These are phyloP conservation scores for Blumeria hordei DNA, from an alignment of 2,329 filamentous ascomycete species.

Conservation along the genomic window DNA sequence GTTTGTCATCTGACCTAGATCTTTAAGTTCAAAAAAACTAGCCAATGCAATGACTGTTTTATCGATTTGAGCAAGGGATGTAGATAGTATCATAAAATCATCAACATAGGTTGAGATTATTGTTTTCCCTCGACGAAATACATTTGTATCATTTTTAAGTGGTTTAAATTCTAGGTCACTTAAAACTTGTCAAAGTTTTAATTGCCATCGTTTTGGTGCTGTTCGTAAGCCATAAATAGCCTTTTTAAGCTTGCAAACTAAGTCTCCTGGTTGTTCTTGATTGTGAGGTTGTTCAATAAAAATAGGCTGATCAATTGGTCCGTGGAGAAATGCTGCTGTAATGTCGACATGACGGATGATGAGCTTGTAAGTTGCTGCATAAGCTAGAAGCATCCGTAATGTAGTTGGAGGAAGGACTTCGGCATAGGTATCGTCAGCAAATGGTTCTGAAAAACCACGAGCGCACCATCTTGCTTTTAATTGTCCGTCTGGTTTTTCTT, in stretches of 20 bases:
- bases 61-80: background rate
- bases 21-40: background rate
- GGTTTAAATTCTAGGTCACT: background rate
- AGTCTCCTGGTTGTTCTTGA: background rate
- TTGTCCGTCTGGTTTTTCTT: background rate
- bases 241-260: background rate
- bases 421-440: background rate
- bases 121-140: background rate
- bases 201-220: background rate
- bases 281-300: background rate
- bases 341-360: background rate
- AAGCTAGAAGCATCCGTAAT: no score
- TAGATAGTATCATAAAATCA: background rate
- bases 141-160: background rate
- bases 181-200: background rate
- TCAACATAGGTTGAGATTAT: background rate
- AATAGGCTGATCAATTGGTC: background rate
- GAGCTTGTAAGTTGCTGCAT: no score
- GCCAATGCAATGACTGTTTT: background rate
- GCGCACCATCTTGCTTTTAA: conserved; percentile 1
- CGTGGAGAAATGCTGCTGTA: background rate
- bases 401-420: background rate
- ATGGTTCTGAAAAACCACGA: background rate
- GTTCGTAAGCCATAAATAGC: background rate
- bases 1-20: background rate